Evolutionary conservation across 148 eudicot species (phyloP), one percentile per base, ranked within the genome.

Genomic region (Vaccinium macrocarpon): DNA sequence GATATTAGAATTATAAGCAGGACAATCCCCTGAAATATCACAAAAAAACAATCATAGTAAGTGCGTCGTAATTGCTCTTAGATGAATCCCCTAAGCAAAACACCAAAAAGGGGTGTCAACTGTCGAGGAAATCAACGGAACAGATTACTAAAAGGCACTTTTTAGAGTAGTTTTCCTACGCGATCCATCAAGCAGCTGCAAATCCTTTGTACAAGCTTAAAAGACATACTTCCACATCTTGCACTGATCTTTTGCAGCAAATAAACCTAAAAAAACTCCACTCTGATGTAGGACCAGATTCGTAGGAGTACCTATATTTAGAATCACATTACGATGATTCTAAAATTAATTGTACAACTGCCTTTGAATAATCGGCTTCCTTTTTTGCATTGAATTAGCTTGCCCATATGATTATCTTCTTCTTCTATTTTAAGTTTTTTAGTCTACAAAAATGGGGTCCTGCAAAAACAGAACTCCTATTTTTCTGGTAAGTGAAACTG

Each of bases 1-100:
- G 96, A 97, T 88, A 97, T 92, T 80, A 97, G 82, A 85, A 97
- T 95, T 80, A 97, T 84, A 55, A 97, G 98, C 91, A 97, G 78
- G 62, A 91, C 93, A 76, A 97, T 84, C 21, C 90, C 98, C 99
- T 97, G 97, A 81, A 86, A 88, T 52, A 57, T 74, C 38, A 85
- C 79, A 85, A 71, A 50, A 62, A 62, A 80, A 46, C 76, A 57
- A 29, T 64, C 76, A 74, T 35, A 81, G 75, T 48, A 59, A 51
- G 72, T 38, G 66, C 23, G 74, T 0, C 49, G 56, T 61, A 57
- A 59, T 6, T n/a, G 72, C 12, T 8, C 7, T 42, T n/a, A 23
- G 56, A 53, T 57, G 49, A 53, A 57, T 6, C 21, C 38, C 53
- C 48, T 2, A 55, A 68, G 12, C 23, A 56, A 21, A 62, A 32